Evolutionary conservation across 768 basidiomycete species (phyloP), one percentile per base, ranked within the genome.

Genomic region (Lactarius indigo): DNA sequence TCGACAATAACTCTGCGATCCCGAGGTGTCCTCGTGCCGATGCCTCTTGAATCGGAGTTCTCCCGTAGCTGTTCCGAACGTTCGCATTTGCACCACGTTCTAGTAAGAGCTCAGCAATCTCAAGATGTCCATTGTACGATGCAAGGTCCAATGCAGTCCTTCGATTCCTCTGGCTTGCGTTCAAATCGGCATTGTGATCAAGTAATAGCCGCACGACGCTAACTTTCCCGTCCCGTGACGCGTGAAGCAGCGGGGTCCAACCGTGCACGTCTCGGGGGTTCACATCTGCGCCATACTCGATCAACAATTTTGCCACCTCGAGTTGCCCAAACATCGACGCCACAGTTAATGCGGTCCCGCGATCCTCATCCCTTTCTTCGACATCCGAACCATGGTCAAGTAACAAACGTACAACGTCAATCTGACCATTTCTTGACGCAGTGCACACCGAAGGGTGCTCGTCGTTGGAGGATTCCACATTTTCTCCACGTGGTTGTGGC

Each of bases 141-240:
- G 64, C 64, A 33, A 23, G 23, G 52, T 64, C 26, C n/a, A 64
- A 31, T 1, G 64, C 41, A 17, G 57, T 64, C 28, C 6, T 30
- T 26, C 13, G 57, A 20, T 35, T 13, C 41, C n/a, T 18, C 31
- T 35, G 15, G 1, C 13, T 5, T 6, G 26, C 41, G 42, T 35
- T 28, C 33, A 20, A 8, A 33, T 64, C 23, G 18, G 63, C 56
- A 17, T 6, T 31, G 12, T 50, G 23, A 4, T 57, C 23, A 7
- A 64, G 63, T 28, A 64, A 41, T 3, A 57, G 8, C 10, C 6
- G 31, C 9, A 28, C 56, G 33, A 64, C 42, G n/a, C n/a, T n/a
- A 5, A 35, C 0, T 3, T 57, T 42, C 3, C 63, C 63, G 0
- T 6, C 3, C 7, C 28, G 30, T 20, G 31, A 64, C 2, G 63